Evolutionary conservation across 371 early-diverging fungal species (phyloP).

Genomic region (Actinomortierella ambigua): DNA sequence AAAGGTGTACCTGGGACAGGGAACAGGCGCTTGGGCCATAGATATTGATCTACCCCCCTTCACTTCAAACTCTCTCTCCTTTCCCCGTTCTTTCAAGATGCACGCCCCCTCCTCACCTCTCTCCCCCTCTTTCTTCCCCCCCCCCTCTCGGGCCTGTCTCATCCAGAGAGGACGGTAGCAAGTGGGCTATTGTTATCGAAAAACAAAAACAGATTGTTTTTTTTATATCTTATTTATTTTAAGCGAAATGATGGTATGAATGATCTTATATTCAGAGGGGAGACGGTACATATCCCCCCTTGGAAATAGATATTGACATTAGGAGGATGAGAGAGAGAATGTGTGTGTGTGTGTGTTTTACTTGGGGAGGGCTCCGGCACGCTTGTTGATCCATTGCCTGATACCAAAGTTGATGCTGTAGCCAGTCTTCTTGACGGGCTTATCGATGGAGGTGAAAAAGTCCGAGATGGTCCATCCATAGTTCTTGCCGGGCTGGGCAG

Average conservation of each 20-base stretch:
- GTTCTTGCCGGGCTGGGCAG: slow-evolving; percentile 4
- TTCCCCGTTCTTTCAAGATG: background rate
- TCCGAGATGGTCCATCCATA: slow-evolving; percentile 12
- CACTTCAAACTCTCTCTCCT: background rate
- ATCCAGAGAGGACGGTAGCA: background rate
- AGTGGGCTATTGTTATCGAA: too few relatives aligned
- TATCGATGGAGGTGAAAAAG: slow-evolving; percentile 2
- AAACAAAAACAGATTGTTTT: too few relatives aligned
- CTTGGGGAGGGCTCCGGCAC: slow-evolving; percentile 7
- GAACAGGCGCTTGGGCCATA: too few relatives aligned
- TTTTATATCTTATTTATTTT: background rate
- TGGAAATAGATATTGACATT: too few relatives aligned
- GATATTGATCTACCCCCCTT: background rate
- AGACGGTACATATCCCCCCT: too few relatives aligned
- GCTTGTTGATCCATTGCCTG: slow-evolving; percentile 13
- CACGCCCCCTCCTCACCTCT: background rate
- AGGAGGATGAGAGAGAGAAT: too few relatives aligned
- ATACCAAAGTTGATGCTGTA: slow-evolving; percentile 15
- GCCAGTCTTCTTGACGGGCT: background rate
- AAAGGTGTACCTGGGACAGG: too few relatives aligned
- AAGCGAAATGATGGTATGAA: background rate
- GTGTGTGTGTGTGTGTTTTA: background rate
- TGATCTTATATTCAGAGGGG: background rate
- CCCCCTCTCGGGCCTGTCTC: background rate
- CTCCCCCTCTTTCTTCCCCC: background rate